Evolutionary conservation across 768 basidiomycete genomes (phyloP).

Genomic region (Amanita phalloides): DNA sequence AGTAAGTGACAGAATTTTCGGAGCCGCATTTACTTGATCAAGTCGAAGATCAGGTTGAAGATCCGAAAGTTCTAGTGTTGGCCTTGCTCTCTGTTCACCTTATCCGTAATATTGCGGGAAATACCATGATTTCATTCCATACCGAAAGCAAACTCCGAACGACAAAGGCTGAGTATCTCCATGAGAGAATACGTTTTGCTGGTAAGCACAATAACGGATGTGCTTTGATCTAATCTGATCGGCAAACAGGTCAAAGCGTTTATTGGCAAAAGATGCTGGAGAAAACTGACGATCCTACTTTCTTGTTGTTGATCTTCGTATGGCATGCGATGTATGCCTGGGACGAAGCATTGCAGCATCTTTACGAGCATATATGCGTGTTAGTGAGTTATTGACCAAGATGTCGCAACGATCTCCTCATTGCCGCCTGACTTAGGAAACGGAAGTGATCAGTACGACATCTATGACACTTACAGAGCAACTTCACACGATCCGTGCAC

Average conservation of each 20-base stretch:
- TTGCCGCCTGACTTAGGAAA: constrained; percentile 26
- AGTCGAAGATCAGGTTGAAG: constrained; percentile 7
- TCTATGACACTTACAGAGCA: constrained; percentile 37
- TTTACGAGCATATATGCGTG: constrained; percentile 39
- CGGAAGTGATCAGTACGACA: constrained; percentile 29
- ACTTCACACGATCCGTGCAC: constrained; percentile 49
- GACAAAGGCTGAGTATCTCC: constrained; percentile 30
- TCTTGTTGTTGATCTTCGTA: constrained; percentile 39
- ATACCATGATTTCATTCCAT: constrained; percentile 42
- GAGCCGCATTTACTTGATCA: neutral
- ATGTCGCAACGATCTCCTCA: neutral
- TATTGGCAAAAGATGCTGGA: constrained; percentile 34
- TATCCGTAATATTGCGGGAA: constrained; percentile 31
- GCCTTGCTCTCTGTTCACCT: constrained; percentile 40
- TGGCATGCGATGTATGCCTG: constrained; percentile 57
- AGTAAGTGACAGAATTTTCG: neutral
- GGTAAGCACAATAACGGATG: constrained; percentile 13
- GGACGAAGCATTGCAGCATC: constrained; percentile 45
- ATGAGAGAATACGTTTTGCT: constrained; percentile 37
- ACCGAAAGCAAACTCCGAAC: constrained; percentile 24
- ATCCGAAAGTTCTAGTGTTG: constrained; percentile 25
- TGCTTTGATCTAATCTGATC: neutral
- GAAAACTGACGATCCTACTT: constrained; percentile 41
- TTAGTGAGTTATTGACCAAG: constrained; percentile 23
- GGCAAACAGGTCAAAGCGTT: constrained; percentile 25